phyloP scores from a whole-genome alignment of 306 rosid genomes.

The Senna siamea region DNA sequence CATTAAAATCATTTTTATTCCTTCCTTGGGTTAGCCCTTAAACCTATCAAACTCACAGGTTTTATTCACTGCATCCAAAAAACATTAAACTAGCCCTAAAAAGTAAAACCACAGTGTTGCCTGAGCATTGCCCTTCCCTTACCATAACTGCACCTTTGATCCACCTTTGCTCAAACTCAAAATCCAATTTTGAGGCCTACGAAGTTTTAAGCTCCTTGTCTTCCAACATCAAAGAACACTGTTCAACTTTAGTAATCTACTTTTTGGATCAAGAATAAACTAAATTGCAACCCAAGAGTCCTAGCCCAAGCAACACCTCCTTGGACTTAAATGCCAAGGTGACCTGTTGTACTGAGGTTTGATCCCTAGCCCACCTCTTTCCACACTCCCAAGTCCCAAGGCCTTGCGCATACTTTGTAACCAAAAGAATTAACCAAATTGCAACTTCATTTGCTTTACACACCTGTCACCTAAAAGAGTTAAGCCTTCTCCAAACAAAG shows the following conservation, averaged over 20 bases:
- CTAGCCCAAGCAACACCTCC: no score
- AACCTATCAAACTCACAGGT: conserved; percentile 3
- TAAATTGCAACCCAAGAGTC: no score
- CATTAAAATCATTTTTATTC: neutral
- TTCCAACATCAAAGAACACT: neutral
- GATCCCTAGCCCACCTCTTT: no score
- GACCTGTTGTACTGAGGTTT: no score
- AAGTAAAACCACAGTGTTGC: neutral
- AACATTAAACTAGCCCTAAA: neutral
- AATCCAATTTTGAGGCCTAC: neutral
- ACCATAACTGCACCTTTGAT: neutral
- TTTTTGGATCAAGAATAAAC: neutral
- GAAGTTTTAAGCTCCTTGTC: neutral
- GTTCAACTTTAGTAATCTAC: conserved; percentile 4
- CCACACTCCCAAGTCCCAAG: no score
- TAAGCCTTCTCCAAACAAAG: conserved; percentile 89
- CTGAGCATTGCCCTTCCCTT: conserved; percentile 3
- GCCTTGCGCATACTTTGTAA: no score
- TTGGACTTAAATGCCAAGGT: no score
- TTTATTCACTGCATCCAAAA: neutral
- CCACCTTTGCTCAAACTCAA: conserved; percentile 2
- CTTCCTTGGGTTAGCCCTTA: conserved; percentile 7
- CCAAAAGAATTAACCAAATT: no score
- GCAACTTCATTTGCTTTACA: conserved; percentile 37
- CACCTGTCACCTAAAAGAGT: conserved; percentile 75